A percentile compares a stretch with the other conserved stretches of the same genome.
Evolutionary conservation across 495 filamentous ascomycete genomes (phyloP).

Genomic region (Lentithecium fluviatile): DNA sequence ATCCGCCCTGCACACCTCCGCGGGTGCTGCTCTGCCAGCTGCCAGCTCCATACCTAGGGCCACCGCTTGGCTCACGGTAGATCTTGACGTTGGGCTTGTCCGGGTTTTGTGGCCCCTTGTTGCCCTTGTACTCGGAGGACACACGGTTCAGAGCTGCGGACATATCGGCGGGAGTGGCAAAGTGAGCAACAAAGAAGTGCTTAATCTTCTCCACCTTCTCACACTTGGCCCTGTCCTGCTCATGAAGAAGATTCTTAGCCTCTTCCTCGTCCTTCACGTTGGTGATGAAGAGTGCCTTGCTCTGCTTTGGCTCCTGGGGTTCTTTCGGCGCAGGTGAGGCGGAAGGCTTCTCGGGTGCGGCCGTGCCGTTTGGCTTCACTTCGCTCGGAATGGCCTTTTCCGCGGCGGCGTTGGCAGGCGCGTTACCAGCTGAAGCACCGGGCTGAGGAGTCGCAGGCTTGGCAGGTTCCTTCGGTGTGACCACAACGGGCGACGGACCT

Average conservation of each 20-base stretch:
- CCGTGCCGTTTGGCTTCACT: slow-evolving; percentile 45
- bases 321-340: slow-evolving; percentile 33
- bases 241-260: slow-evolving; percentile 71
- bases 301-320: slow-evolving; percentile 46
- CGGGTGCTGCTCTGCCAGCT: slow-evolving; percentile 65
- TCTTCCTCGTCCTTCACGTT: slow-evolving; percentile 75
- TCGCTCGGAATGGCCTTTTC: slow-evolving; percentile 41
- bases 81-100: slow-evolving; percentile 73
- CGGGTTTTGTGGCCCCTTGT: slow-evolving; percentile 43
- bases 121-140: slow-evolving; percentile 70
- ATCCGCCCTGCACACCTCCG: slow-evolving; percentile 54
- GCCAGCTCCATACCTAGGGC: slow-evolving; percentile 57
- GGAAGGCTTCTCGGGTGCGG: slow-evolving; percentile 31
- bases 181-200: slow-evolving; percentile 76
- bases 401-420: slow-evolving; percentile 41
- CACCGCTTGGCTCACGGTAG: slow-evolving; percentile 56
- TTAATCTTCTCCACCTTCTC: slow-evolving; percentile 72
- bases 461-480: slow-evolving; percentile 45
- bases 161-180: slow-evolving; percentile 72
- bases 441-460: slow-evolving; percentile 58
- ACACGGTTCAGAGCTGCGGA: slow-evolving; percentile 70
- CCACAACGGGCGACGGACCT: slow-evolving; percentile 51
- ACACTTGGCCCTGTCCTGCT: slow-evolving; percentile 79
- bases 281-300: slow-evolving; percentile 80
- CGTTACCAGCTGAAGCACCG: slow-evolving; percentile 40